A percentile compares a stretch with the other conserved stretches of the same genome.
These are phyloP conservation scores for Saccharomycopsis malanga DNA, from an alignment of 805 yeast species.

Conservation along the genomic window DNA sequence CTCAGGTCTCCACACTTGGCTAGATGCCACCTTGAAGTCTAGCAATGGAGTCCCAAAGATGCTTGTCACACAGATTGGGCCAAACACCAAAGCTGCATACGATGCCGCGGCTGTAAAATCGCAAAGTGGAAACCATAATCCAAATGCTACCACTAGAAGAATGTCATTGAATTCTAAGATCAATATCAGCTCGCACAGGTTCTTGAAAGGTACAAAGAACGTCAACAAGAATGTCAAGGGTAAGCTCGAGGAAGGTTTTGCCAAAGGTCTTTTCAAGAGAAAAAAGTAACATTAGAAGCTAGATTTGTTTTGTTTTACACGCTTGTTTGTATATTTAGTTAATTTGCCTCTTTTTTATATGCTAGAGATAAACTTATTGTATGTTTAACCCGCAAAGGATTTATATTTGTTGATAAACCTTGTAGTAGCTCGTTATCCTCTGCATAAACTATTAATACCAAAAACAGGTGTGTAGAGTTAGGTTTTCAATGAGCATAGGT, in stretches of 20 bases:
- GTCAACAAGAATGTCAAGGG: conserved; percentile 21
- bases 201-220: conserved; percentile 19
- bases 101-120: conserved; percentile 14
- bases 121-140: conserved; percentile 1
- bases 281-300: conserved; percentile 7
- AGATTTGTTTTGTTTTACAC: neutral
- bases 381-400: no score
- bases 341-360: no score
- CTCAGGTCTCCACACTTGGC: conserved; percentile 19
- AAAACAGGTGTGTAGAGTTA: no score
- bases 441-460: no score
- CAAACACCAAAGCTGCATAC: conserved; percentile 19
- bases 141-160: conserved; percentile 7
- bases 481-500: no score
- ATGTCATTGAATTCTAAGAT: conserved; percentile 19
- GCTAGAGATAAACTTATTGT: no score
- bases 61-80: conserved; percentile 12
- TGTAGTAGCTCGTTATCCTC: no score
- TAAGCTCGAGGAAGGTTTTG: conserved; percentile 17
- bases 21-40: conserved; percentile 16
- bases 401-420: no score
- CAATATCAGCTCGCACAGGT: conserved; percentile 17
- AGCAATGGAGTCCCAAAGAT: neutral
- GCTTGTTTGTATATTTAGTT: no score
- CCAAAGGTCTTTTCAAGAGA: conserved; percentile 18